Conservation (phyloP, 2,329 filamentous ascomycete species). For the Fusarium xylarioides region DNA sequence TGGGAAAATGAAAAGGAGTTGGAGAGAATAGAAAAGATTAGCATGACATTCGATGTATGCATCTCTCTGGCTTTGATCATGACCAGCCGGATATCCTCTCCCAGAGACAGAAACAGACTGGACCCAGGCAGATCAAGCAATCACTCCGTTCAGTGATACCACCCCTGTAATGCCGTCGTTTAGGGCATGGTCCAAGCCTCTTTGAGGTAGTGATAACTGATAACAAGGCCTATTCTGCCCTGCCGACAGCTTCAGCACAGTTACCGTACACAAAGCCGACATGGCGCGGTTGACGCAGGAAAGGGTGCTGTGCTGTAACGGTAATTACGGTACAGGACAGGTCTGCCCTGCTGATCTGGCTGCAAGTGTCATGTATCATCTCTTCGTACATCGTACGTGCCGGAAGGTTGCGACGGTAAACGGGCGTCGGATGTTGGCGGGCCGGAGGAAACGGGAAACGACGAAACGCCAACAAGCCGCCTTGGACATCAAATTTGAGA, state of each 20-base stretch:
- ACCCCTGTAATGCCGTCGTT: conserved; percentile 18
- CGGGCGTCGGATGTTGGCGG: conserved; percentile 25
- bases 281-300: conserved; percentile 29
- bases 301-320: conserved; percentile 14
- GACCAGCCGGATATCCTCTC: background rate
- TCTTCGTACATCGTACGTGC: conserved; percentile 36
- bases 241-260: conserved; percentile 6
- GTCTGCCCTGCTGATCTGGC: conserved; percentile 17
- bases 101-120: background rate
- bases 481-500: background rate
- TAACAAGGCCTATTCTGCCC: conserved; percentile 24
- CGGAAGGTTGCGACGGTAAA: conserved; percentile 33
- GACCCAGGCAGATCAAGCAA: background rate
- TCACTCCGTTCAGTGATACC: conserved; percentile 18
- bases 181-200: conserved; percentile 28
- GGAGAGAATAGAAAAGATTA: conserved; percentile 17
- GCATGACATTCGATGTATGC: conserved; percentile 35
- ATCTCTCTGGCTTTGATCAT: conserved; percentile 31
- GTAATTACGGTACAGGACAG: conserved; percentile 16
- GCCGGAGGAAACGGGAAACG: conserved; percentile 13
- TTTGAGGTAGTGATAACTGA: conserved; percentile 31
- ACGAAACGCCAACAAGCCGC: background rate
- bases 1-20: background rate
- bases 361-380: conserved; percentile 26
- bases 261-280: conserved; percentile 20